phyloP scores from a whole-genome alignment of 768 basidiomycete species.

The Arthromyces matolae region DNA sequence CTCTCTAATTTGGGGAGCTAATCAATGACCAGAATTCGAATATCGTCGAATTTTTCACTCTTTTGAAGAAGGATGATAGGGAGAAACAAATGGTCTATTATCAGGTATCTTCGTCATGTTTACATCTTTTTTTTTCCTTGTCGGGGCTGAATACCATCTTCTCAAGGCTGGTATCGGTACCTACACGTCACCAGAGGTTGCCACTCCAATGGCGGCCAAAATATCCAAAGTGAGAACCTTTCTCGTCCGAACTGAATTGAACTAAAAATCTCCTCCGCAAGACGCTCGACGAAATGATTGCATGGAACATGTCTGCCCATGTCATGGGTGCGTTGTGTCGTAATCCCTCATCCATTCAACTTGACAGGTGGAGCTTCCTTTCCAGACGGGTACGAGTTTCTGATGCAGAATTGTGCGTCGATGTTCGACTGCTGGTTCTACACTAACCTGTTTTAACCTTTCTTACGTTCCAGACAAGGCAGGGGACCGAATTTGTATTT shows the following conservation, averaged over 20 bases:
- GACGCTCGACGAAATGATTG: slow-evolving; percentile 41
- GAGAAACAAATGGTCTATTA: slow-evolving; percentile 53
- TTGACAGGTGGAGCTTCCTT: not conserved
- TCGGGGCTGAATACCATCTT: not conserved
- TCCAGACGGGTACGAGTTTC: slow-evolving; percentile 52
- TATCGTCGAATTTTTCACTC: slow-evolving; percentile 45
- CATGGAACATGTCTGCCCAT: slow-evolving; percentile 49
- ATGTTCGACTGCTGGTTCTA: too few relatives aligned
- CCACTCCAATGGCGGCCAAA: slow-evolving; percentile 40
- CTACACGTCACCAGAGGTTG: slow-evolving; percentile 40
- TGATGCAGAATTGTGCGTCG: slow-evolving; percentile 58
- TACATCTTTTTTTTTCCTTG: not conserved
- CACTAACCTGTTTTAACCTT: not conserved
- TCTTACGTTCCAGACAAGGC: slow-evolving; percentile 10
- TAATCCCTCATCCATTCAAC: not conserved
- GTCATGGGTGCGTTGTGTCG: slow-evolving; percentile 38
- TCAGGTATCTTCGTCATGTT: slow-evolving; percentile 31
- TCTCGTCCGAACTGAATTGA: not conserved
- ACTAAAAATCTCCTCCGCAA: slow-evolving; percentile 9
- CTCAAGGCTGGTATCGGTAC: slow-evolving; percentile 52
- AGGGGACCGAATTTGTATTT: slow-evolving; percentile 57
- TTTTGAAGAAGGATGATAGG: slow-evolving; percentile 50
- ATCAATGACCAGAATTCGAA: slow-evolving; percentile 39
- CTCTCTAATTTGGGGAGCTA: too few relatives aligned
- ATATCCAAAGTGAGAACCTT: slow-evolving; percentile 34